Conservation (phyloP, 192 early-diverging fungal genomes). For the Entophlyctis luteolus region DNA sequence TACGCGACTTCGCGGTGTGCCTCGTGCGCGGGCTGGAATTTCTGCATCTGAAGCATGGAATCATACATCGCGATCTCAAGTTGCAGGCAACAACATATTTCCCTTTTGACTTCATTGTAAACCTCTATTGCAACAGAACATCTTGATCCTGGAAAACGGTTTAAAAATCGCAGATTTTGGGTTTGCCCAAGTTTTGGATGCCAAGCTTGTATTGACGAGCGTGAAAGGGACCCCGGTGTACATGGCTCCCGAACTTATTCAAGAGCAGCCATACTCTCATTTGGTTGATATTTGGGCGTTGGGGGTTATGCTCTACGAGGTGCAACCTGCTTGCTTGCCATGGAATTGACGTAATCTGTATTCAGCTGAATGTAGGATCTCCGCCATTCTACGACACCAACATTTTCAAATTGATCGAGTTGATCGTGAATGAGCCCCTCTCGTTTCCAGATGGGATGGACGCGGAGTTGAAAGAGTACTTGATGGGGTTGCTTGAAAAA, state of each 20-base stretch:
- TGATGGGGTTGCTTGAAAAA: slow-evolving; percentile 25
- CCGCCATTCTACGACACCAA: slow-evolving; percentile 42
- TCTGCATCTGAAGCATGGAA: slow-evolving; percentile 20
- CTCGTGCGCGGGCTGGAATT: slow-evolving; percentile 21
- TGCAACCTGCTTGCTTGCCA: no score
- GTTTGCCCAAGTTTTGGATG: slow-evolving; percentile 22
- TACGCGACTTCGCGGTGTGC: slow-evolving; percentile 8
- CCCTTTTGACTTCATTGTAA: background rate
- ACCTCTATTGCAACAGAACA: slow-evolving; percentile 24
- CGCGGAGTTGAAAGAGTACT: background rate
- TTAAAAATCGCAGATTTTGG: slow-evolving; percentile 42
- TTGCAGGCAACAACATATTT: slow-evolving; percentile 22
- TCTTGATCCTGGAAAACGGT: slow-evolving; percentile 22
- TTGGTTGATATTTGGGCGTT: slow-evolving; percentile 40
- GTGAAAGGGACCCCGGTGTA: slow-evolving; percentile 44
- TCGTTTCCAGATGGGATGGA: slow-evolving; percentile 11
- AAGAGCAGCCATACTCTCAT: slow-evolving; percentile 32
- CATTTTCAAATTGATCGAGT: slow-evolving; percentile 39
- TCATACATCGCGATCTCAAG: slow-evolving; percentile 33
- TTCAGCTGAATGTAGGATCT: slow-evolving; percentile 24
- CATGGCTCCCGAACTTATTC: slow-evolving; percentile 40
- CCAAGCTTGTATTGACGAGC: slow-evolving; percentile 14
- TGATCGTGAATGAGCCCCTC: slow-evolving; percentile 29
- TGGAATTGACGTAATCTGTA: no score
- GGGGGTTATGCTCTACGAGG: slow-evolving; percentile 36